These are phyloP conservation scores for Biscutella laevigata DNA, from an alignment of 441 rosid species.

Conservation along the genomic window DNA sequence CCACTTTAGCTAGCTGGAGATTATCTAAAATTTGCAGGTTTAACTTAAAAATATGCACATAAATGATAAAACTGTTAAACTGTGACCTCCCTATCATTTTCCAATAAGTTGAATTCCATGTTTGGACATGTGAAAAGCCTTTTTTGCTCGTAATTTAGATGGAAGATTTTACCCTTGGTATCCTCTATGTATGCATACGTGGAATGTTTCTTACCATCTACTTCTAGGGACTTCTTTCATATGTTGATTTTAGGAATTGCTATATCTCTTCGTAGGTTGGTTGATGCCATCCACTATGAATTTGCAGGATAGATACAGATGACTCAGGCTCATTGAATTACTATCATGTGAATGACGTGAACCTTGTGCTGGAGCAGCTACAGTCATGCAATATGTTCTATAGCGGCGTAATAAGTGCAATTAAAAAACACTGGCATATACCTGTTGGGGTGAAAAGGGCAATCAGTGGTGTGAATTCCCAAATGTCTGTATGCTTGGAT, in stretches of 20 bases:
- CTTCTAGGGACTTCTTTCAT: conserved; percentile 9
- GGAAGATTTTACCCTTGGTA: conserved; percentile 2
- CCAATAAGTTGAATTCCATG: conserved; percentile 9
- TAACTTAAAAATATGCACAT: not conserved
- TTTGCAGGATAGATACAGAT: conserved; percentile 72
- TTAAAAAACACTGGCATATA: conserved; percentile 53
- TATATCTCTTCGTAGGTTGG: conserved; percentile 18
- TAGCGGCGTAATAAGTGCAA: conserved; percentile 47
- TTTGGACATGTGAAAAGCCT: conserved; percentile 6
- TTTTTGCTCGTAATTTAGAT: conserved; percentile 5
- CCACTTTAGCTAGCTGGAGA: not conserved
- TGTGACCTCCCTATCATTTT: not conserved
- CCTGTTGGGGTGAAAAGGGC: conserved; percentile 31
- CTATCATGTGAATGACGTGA: conserved; percentile 59
- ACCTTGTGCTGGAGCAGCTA: conserved; percentile 48
- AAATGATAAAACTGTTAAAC: not conserved
- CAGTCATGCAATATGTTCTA: conserved; percentile 45
- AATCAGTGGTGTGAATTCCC: conserved; percentile 29
- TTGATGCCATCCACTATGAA: conserved; percentile 16
- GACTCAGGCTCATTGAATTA: conserved; percentile 41
- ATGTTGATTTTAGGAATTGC: conserved; percentile 10
- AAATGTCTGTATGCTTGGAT: conserved; percentile 29
- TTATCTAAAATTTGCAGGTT: not conserved
- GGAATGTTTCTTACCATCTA: conserved; percentile 7
- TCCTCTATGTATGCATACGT: conserved; percentile 3